These are phyloP conservation scores for Aspergillus floridensis DNA, from an alignment of 2,329 filamentous ascomycete genomes.

Conservation along the genomic window DNA sequence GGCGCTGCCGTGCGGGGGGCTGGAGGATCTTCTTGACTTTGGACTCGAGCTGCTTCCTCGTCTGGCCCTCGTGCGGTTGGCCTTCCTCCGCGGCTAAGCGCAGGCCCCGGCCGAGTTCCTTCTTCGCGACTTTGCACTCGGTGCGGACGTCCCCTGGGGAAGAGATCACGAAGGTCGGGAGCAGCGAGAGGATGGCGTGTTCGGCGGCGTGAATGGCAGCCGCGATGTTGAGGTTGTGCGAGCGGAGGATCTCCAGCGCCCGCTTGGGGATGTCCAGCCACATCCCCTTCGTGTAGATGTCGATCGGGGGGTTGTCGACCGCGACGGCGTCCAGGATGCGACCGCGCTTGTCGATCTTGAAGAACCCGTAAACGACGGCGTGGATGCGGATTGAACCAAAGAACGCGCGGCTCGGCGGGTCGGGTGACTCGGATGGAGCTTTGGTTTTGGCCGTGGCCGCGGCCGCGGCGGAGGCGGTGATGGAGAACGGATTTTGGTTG, in stretches of 20 bases:
- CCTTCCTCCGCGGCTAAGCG: slow-evolving; percentile 21
- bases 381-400: slow-evolving; percentile 83
- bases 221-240: slow-evolving; percentile 72
- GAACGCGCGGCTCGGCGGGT: slow-evolving; percentile 68
- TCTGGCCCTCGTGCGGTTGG: background rate
- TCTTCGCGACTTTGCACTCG: slow-evolving; percentile 85
- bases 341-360: slow-evolving; percentile 86
- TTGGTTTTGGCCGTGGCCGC: background rate
- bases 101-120: slow-evolving; percentile 73
- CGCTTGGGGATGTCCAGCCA: slow-evolving; percentile 86
- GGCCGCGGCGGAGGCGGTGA: background rate
- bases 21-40: slow-evolving; percentile 19
- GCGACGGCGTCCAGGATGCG: slow-evolving; percentile 87
- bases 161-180: slow-evolving; percentile 87
- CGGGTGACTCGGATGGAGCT: background rate
- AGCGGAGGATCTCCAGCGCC: slow-evolving; percentile 75
- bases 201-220: slow-evolving; percentile 93
- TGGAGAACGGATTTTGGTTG: slow-evolving; percentile 16
- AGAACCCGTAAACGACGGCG: slow-evolving; percentile 91
- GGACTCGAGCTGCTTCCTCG: background rate
- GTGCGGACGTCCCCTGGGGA: slow-evolving; percentile 90
- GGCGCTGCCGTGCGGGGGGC: slow-evolving; percentile 65
- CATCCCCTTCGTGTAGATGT: slow-evolving; percentile 82
- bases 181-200: slow-evolving; percentile 79
- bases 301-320: slow-evolving; percentile 88